Percentiles rank a stretch among this genome's conserved stretches.
Evolutionary conservation across 148 eudicot species (phyloP).

Genomic region (Fagopyrum homotropicum): DNA sequence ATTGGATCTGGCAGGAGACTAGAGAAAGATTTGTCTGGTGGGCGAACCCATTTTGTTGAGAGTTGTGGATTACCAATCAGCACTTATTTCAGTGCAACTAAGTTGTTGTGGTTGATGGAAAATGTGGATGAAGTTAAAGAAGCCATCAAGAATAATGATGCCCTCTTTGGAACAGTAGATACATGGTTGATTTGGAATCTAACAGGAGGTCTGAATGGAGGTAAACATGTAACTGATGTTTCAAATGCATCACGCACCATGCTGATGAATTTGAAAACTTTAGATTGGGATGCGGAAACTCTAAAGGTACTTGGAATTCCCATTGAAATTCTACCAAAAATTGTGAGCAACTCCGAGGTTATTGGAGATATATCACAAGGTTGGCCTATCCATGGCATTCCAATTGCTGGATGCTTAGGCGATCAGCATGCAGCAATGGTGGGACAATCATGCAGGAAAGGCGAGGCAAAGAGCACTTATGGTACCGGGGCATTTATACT

Average conservation of each 20-base stretch:
- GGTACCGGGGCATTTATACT: slow-evolving; percentile 98
- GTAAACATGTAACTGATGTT: slow-evolving; percentile 87
- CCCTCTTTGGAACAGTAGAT: slow-evolving; percentile 92
- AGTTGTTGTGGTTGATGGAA: slow-evolving; percentile 81
- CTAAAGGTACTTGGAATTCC: slow-evolving; percentile 61
- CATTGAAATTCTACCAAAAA: slow-evolving; percentile 58
- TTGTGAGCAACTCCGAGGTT: slow-evolving; percentile 76
- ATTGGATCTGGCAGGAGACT: slow-evolving; percentile 45
- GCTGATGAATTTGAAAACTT: slow-evolving; percentile 85
- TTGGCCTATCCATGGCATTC: slow-evolving; percentile 79
- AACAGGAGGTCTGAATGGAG: slow-evolving; percentile 68
- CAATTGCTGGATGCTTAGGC: slow-evolving; percentile 95
- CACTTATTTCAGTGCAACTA: slow-evolving; percentile 93
- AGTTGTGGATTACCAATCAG: slow-evolving; percentile 91
- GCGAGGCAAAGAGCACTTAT: slow-evolving; percentile 96
- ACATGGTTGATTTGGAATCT: slow-evolving; percentile 96
- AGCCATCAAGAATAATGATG: slow-evolving; percentile 71
- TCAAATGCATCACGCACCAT: slow-evolving; percentile 95
- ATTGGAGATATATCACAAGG: slow-evolving; percentile 63
- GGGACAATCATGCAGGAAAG: slow-evolving; percentile 85
- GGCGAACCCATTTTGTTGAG: slow-evolving; percentile 76
- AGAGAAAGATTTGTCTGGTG: slow-evolving; percentile 79
- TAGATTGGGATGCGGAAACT: slow-evolving; percentile 69
- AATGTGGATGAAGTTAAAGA: slow-evolving; percentile 68
- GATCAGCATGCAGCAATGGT: slow-evolving; percentile 99